Conservation (phyloP, 352 stramenopile species). For the Pythium angustatum region DNA sequence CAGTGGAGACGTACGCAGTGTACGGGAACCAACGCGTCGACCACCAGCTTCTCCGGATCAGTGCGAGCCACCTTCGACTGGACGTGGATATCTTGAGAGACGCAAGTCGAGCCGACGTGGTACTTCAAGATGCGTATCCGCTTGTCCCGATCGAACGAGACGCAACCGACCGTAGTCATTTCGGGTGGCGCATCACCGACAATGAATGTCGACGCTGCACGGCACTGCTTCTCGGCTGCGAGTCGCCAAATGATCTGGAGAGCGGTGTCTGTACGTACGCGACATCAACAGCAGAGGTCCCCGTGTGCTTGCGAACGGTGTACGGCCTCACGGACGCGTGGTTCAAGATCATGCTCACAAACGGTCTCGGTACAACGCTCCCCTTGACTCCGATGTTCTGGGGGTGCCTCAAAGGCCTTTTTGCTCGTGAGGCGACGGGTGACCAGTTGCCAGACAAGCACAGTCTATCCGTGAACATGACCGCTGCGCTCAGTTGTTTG, state of each 20-base stretch:
- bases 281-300: slow-evolving; percentile 6
- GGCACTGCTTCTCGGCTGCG: slow-evolving; percentile 17
- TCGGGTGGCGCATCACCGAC: not conserved
- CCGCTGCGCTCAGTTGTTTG: slow-evolving; percentile 24
- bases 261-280: slow-evolving; percentile 18
- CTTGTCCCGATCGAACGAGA: slow-evolving; percentile 4
- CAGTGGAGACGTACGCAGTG: slow-evolving; percentile 31
- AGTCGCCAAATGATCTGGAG: slow-evolving; percentile 4
- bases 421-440: not conserved
- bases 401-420: slow-evolving; percentile 2
- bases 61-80: slow-evolving; percentile 26
- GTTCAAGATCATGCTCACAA: not conserved
- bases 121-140: slow-evolving; percentile 32
- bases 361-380: not conserved
- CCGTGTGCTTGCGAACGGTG: slow-evolving; percentile 2
- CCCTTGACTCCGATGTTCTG: not conserved
- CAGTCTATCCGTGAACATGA: slow-evolving; percentile 21
- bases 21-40: slow-evolving; percentile 36
- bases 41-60: slow-evolving; percentile 13
- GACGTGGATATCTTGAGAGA: slow-evolving; percentile 30
- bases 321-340: not conserved
- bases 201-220: slow-evolving; percentile 10
- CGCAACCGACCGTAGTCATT: not conserved
- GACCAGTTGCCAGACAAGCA: not conserved
- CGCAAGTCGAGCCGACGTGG: slow-evolving; percentile 18